A percentile compares a stretch with the other conserved stretches of the same genome.
phyloP scores from a whole-genome alignment of 1,284 basidiomycete genomes.

The Apiotrichum brassicae region DNA sequence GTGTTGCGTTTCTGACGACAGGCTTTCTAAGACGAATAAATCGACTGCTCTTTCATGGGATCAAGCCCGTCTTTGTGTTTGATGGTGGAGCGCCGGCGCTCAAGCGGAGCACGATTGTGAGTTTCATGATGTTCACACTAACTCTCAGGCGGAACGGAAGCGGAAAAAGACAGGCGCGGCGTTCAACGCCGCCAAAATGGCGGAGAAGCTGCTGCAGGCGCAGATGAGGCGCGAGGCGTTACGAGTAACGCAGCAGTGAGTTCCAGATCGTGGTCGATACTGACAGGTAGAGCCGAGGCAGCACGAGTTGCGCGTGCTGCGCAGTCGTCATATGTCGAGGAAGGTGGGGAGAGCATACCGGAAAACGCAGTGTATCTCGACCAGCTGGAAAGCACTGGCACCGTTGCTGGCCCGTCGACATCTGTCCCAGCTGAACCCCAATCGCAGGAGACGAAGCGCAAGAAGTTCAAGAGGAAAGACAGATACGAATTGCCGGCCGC shows the following conservation, averaged over 20 bases:
- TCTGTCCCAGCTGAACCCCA: neutral
- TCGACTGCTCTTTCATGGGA: conserved; percentile 92
- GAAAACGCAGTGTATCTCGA: conserved; percentile 77
- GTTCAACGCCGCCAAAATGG: conserved; percentile 71
- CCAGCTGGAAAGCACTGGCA: conserved; percentile 56
- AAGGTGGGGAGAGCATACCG: conserved; percentile 50
- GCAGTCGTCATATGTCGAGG: conserved; percentile 26
- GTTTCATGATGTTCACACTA: conserved; percentile 31
- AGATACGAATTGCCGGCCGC: conserved; percentile 71
- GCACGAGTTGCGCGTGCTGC: conserved; percentile 28
- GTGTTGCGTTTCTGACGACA: too few species aligned
- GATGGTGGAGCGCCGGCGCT: conserved; percentile 86
- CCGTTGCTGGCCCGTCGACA: neutral
- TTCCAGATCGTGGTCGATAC: neutral
- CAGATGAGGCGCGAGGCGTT: conserved; percentile 88
- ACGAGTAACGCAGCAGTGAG: conserved; percentile 58
- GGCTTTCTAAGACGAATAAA: conserved; percentile 81
- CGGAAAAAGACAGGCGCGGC: conserved; percentile 82
- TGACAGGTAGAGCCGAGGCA: conserved; percentile 16
- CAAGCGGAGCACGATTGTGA: conserved; percentile 78
- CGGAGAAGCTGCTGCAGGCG: conserved; percentile 86
- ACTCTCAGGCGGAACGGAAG: conserved; percentile 66
- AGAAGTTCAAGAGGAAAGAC: conserved; percentile 55
- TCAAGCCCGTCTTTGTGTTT: conserved; percentile 95
- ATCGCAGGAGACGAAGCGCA: conserved; percentile 10